Base-by-base conservation (phyloP, 164 flowering plant species). In the Magnolia sinica region DNA sequence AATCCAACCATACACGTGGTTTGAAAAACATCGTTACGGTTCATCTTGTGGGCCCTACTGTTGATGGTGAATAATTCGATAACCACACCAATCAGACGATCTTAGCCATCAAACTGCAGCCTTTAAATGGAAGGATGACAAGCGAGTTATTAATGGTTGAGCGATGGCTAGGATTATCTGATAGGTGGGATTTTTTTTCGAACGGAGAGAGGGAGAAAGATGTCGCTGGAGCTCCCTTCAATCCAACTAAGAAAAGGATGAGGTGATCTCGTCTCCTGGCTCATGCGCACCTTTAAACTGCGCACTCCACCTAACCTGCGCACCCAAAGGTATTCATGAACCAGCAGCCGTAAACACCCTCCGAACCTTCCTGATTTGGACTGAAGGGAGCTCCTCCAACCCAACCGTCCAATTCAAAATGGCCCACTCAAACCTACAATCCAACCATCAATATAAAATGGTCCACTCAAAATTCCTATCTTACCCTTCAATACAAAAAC, bases 251-350 rank as follows among this genome's bases (percentile, higher is more conserved):
- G 55, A 74, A 80, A 77, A 77, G 64, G 65, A 75, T 64, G 71
- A 80, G 79, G 79, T 7, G 4, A 76, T 7, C 64, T 65, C 80
- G 70, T 79, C 87, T 85, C 84, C 84, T 24, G 63, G 52, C 31
- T 79, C 87, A 83, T 85, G 86, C 84, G 73, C 79, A 81, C 84
- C 85, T 70, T 74, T 71, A 50, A 71, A 18, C 52, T 76, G 78
- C 51, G 67, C 77, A 3, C 1, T n/a, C 8, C 71, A 58, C 18
- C 67, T 50, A 71, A 52, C 31, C 29, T 73, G 76, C 76, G 76
- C 79, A 52, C 68, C 49, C 68, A 79, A 64, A 72, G 85, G 85
- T 77, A 79, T 82, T 74, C 85, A 82, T 80, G 85, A 84, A 74
- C 71, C 67, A 76, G 83, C 85, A 82, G 87, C 23, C 19, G 80